Conservation (phyloP, 768 basidiomycete species). For the Boletus rufocinnamomeus region DNA sequence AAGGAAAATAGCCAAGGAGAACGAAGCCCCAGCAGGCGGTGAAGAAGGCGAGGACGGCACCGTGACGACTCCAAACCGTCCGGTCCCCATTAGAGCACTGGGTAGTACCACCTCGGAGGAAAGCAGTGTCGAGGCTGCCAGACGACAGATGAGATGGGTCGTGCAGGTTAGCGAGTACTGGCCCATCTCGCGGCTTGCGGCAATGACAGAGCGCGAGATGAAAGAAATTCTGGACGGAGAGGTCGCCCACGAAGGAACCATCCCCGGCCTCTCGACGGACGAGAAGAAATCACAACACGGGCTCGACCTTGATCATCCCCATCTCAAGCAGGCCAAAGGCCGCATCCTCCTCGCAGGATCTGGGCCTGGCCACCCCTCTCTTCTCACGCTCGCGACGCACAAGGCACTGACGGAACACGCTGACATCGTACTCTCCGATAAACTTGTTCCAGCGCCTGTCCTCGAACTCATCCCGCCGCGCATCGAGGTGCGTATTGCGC, state of each 20-base stretch:
- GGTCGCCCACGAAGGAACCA: slow-evolving; percentile 13
- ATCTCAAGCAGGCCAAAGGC: slow-evolving; percentile 42
- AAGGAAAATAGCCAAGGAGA: slow-evolving; percentile 28
- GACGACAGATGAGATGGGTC: slow-evolving; percentile 86
- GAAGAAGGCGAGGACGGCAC: slow-evolving; percentile 57
- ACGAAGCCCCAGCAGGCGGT: slow-evolving; percentile 29
- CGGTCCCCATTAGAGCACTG: slow-evolving; percentile 49
- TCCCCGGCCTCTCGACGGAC: slow-evolving; percentile 32
- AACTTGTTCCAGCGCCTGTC: slow-evolving; percentile 89
- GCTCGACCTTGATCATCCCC: slow-evolving; percentile 19
- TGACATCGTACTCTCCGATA: slow-evolving; percentile 91
- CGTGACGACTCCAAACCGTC: slow-evolving; percentile 65
- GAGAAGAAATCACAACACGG: slow-evolving; percentile 37
- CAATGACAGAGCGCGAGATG: slow-evolving; percentile 70
- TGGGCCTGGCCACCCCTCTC: slow-evolving; percentile 91
- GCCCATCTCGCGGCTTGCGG: slow-evolving; percentile 76
- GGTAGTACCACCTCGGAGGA: slow-evolving; percentile 27
- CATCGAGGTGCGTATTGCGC: slow-evolving; percentile 82
- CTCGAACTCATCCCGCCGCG: slow-evolving; percentile 77
- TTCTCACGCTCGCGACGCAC: slow-evolving; percentile 88
- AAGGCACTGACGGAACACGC: slow-evolving; percentile 76
- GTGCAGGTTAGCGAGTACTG: slow-evolving; percentile 97
- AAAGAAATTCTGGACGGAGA: slow-evolving; percentile 53
- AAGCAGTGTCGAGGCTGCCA: slow-evolving; percentile 47
- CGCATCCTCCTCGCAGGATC: slow-evolving; percentile 91